Conservation (phyloP, 73 alveolate species). For the Uronychia binucleata region DNA sequence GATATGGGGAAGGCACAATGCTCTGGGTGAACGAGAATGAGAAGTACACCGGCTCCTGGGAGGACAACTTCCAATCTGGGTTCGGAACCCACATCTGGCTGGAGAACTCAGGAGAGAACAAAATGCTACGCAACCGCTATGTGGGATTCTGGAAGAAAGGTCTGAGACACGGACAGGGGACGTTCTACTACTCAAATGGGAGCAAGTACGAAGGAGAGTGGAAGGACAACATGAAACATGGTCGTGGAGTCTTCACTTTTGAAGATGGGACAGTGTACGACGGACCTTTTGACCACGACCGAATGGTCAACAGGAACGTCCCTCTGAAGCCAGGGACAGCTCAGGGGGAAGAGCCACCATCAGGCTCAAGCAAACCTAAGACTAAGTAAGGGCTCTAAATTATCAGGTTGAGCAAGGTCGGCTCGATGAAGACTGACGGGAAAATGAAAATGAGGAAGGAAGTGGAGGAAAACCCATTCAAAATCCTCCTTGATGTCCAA, state of each 20-base stretch:
- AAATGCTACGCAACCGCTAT: slow-evolving; percentile 44
- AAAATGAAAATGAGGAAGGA: slow-evolving; percentile 52
- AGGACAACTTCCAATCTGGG: slow-evolving; percentile 89
- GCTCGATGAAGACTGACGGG: not conserved
- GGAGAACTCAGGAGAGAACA: not conserved
- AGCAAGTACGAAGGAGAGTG: slow-evolving; percentile 98
- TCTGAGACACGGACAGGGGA: slow-evolving; percentile 92
- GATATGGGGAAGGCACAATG: slow-evolving; percentile 96
- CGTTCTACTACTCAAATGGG: slow-evolving; percentile 95
- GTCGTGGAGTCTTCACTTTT: slow-evolving; percentile 90
- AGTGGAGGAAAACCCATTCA: slow-evolving; percentile 91
- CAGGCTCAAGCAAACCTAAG: not conserved
- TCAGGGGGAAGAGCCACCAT: slow-evolving; percentile 49
- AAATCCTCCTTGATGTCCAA: slow-evolving; percentile 83
- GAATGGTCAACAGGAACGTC: slow-evolving; percentile 85
- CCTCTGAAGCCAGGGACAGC: not conserved
- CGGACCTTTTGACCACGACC: slow-evolving; percentile 94
- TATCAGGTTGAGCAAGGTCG: not conserved
- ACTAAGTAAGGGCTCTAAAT: not conserved
- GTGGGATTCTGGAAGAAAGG: slow-evolving; percentile 97
- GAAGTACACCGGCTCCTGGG: slow-evolving; percentile 96
- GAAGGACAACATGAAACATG: slow-evolving; percentile 93
- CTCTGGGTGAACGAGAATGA: slow-evolving; percentile 91
- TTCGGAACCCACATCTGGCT: slow-evolving; percentile 97
- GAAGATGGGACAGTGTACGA: slow-evolving; percentile 93